These are phyloP conservation scores for Patellifolia procumbens DNA, from an alignment of 179 eudicot genomes.

Conservation along the genomic window DNA sequence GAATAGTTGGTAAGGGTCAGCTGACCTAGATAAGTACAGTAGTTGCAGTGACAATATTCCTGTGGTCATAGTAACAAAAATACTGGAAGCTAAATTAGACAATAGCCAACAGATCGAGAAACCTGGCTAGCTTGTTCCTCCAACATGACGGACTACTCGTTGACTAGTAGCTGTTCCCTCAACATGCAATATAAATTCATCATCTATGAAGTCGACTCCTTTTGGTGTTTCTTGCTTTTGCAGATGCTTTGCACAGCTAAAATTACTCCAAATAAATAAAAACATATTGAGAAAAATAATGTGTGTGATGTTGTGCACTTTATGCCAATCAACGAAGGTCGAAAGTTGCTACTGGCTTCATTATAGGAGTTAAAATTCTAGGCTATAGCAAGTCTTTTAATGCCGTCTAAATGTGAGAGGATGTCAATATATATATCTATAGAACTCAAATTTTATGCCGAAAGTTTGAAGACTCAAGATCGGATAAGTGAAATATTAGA, in stretches of 20 bases:
- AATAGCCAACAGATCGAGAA: constrained; percentile 9
- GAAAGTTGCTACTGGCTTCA: neutral
- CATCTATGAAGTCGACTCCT: constrained; percentile 63
- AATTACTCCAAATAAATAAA: neutral
- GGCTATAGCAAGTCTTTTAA: neutral
- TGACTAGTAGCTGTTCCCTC: constrained; percentile 86
- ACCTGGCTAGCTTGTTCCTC: constrained; percentile 96
- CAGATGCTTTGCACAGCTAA: constrained; percentile 67
- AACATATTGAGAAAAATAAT: neutral
- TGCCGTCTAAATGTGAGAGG: too few species aligned
- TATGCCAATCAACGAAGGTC: neutral
- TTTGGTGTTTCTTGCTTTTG: constrained; percentile 69
- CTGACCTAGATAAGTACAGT: constrained; percentile 57
- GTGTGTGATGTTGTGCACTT: neutral
- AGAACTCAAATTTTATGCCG: too few species aligned
- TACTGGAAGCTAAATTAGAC: neutral
- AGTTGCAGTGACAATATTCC: neutral
- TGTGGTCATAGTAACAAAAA: neutral
- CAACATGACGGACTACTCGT: constrained; percentile 85
- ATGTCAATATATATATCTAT: too few species aligned
- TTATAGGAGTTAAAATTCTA: neutral
- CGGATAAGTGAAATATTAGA: too few species aligned
- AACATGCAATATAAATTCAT: constrained; percentile 86
- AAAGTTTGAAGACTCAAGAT: too few species aligned
- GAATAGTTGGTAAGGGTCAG: constrained; percentile 89